phyloP scores from a whole-genome alignment of 129 eudicot genomes.

The Saposhnikovia divaricata region DNA sequence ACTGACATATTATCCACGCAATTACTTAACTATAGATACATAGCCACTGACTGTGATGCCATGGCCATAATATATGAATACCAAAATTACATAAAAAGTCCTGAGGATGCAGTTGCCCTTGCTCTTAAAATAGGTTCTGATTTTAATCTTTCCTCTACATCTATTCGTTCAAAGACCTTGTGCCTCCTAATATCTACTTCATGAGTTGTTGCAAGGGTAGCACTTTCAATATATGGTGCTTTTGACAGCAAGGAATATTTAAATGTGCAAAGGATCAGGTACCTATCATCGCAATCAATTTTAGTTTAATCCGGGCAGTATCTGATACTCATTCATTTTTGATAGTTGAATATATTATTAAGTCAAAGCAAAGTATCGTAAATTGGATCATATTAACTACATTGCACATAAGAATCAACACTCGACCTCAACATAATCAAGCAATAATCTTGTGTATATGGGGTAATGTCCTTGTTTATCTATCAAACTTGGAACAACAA shows the following conservation, averaged over 20 bases:
- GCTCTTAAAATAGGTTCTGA: too few species aligned
- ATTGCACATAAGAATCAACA: neutral
- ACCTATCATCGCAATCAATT: neutral
- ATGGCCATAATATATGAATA: too few species aligned
- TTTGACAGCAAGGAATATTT: slow-evolving; percentile 73
- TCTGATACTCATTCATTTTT: neutral
- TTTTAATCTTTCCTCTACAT: too few species aligned
- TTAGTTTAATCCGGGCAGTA: neutral
- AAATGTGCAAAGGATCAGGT: slow-evolving; percentile 86
- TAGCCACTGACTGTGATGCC: too few species aligned
- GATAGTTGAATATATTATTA: too few species aligned
- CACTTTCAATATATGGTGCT: slow-evolving; percentile 72
- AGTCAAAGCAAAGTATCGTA: neutral
- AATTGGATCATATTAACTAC: neutral
- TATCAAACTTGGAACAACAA: slow-evolving; percentile 76
- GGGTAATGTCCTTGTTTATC: neutral
- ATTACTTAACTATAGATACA: too few species aligned
- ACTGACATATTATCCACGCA: too few species aligned
- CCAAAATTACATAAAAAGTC: too few species aligned
- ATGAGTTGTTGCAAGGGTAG: slow-evolving; percentile 41
- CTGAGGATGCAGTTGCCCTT: too few species aligned
- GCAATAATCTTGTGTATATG: too few species aligned
- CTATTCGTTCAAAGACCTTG: too few species aligned
- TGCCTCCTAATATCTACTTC: too few species aligned
- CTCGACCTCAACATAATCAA: neutral